phyloP scores from a whole-genome alignment of 257 asterid genomes.

The Petrea volubilis region DNA sequence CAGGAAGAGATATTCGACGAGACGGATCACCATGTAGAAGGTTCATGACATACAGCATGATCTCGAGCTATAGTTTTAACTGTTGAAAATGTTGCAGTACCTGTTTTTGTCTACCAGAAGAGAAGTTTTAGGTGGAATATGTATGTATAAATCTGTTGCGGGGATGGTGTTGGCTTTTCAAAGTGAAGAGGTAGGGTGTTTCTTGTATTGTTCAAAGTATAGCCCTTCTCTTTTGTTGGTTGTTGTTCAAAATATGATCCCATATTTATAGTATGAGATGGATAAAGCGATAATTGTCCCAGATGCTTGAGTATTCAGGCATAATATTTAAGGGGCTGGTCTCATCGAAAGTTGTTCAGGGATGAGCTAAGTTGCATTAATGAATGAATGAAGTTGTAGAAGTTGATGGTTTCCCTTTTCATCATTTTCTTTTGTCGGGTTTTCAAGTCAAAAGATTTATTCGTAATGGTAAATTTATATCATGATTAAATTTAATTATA shows the following conservation, averaged over 20 bases:
- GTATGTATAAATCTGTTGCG: background rate
- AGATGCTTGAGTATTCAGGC: no score
- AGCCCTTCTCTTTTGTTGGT: no score
- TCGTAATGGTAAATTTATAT: no score
- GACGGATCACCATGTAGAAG: slow-evolving; percentile 79
- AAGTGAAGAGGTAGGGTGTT: background rate
- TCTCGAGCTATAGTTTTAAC: background rate
- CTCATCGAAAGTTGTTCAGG: no score
- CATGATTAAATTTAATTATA: no score
- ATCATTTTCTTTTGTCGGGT: no score
- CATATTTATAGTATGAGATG: background rate
- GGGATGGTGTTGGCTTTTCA: background rate
- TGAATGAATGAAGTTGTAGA: no score
- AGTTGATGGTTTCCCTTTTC: no score
- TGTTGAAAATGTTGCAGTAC: background rate
- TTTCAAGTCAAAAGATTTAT: no score
- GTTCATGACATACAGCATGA: slow-evolving; percentile 43
- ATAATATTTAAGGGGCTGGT: no score
- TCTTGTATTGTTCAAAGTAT: background rate
- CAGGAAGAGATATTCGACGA: slow-evolving; percentile 95
- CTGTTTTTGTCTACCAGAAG: background rate
- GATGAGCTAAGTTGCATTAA: no score
- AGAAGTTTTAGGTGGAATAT: slow-evolving; percentile 13
- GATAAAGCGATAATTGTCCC: no score
- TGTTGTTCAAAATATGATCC: background rate